Percentiles rank a stretch among this genome's conserved stretches.
These are phyloP conservation scores for Tulasnella sp. DNA, from an alignment of 768 basidiomycete genomes.

Conservation along the genomic window DNA sequence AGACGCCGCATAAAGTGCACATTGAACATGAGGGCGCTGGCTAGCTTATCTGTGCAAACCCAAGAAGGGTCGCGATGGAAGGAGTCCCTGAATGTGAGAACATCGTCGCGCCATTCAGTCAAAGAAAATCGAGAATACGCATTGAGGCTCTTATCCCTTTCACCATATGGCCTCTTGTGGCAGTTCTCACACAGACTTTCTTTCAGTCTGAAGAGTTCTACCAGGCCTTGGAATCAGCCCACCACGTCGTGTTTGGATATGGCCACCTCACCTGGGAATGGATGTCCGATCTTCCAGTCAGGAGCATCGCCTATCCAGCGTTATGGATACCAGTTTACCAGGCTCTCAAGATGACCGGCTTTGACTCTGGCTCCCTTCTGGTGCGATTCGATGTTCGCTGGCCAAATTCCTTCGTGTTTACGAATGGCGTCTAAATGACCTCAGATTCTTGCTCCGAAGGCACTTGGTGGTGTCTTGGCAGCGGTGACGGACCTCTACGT, in stretches of 20 bases:
- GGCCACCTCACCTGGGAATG: slow-evolving; percentile 97
- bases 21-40: too few species aligned
- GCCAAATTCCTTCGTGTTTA: slow-evolving; percentile 9
- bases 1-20: too few species aligned
- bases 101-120: too few species aligned
- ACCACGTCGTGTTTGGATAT: slow-evolving; percentile 80
- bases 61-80: too few species aligned
- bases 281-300: slow-evolving; percentile 55
- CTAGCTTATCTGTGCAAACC: too few species aligned
- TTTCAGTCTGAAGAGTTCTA: slow-evolving; percentile 98
- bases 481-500: slow-evolving; percentile 72
- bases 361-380: slow-evolving; percentile 49
- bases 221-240: slow-evolving; percentile 88
- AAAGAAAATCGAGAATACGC: too few species aligned
- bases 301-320: slow-evolving; percentile 72
- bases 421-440: background rate
- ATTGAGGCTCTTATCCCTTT: slow-evolving; percentile 2
- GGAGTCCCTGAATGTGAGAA: too few species aligned
- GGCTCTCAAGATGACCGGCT: slow-evolving; percentile 43
- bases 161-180: slow-evolving; percentile 24
- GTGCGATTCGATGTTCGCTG: slow-evolving; percentile 37
- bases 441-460: slow-evolving; percentile 63
- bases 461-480: slow-evolving; percentile 67
- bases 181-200: slow-evolving; percentile 66
- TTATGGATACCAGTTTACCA: slow-evolving; percentile 73